These are phyloP conservation scores for Taiwanofungus camphoratus DNA, from an alignment of 1,284 basidiomycete species.

Conservation along the genomic window DNA sequence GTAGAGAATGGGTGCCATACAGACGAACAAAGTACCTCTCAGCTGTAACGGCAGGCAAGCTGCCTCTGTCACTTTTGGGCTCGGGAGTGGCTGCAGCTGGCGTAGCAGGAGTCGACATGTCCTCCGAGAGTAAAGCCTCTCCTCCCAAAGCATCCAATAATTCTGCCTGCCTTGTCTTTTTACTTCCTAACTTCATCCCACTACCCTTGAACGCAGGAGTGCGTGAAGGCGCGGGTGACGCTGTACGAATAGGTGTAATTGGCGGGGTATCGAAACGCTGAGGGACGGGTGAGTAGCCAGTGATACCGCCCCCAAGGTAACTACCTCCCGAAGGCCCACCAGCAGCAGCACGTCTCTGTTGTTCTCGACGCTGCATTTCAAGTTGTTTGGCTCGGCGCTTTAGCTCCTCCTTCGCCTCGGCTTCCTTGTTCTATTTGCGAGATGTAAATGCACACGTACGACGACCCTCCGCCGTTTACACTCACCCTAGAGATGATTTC, in stretches of 20 bases:
- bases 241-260: conserved; percentile 36
- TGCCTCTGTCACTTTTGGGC: conserved; percentile 43
- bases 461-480: no score
- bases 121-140: conserved; percentile 59
- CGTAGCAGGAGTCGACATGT: conserved; percentile 53
- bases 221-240: conserved; percentile 51
- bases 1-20: neutral
- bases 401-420: conserved; percentile 98
- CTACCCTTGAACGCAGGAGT: conserved; percentile 87
- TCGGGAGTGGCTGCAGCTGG: conserved; percentile 47
- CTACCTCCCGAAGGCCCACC: conserved; percentile 38
- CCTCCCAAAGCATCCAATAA: conserved; percentile 85
- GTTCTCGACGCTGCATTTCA: conserved; percentile 95
- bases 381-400: conserved; percentile 97
- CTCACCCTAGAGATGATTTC: conserved; percentile 93
- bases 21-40: conserved; percentile 51
- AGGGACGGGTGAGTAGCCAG: conserved; percentile 66
- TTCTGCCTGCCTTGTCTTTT: conserved; percentile 86
- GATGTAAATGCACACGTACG: conserved; percentile 2
- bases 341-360: conserved; percentile 68
- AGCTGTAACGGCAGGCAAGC: conserved; percentile 71
- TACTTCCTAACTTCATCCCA: conserved; percentile 97
- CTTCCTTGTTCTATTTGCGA: conserved; percentile 84
- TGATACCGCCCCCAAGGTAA: conserved; percentile 59
- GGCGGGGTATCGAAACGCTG: conserved; percentile 60